Evolutionary conservation across 352 stramenopile species (phyloP).

Genomic region (Lagenidium sp.): DNA sequence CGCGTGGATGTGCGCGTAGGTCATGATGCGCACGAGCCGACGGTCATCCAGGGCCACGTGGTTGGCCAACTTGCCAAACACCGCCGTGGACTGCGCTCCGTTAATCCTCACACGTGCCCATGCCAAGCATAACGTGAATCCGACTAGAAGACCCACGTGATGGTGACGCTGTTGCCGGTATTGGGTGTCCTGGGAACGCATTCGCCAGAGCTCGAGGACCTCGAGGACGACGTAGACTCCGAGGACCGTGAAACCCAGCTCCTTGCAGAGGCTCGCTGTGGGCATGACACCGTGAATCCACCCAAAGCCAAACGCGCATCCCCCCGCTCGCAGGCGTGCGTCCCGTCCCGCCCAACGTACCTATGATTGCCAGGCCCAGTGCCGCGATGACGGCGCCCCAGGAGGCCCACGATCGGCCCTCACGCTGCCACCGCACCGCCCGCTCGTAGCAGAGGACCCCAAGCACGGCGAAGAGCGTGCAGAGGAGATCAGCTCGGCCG

Average conservation of each 20-base stretch:
- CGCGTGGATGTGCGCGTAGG: conserved; percentile 80
- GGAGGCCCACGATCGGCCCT: conserved; percentile 7
- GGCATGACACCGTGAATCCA: background rate
- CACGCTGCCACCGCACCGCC: conserved; percentile 10
- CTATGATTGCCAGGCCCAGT: background rate
- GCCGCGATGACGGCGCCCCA: background rate
- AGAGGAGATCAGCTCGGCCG: conserved; percentile 85
- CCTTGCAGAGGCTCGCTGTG: conserved; percentile 72
- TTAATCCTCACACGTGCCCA: conserved; percentile 54
- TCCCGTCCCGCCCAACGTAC: no score
- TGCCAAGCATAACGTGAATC: conserved; percentile 7
- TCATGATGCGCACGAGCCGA: conserved; percentile 33
- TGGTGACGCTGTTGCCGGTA: background rate
- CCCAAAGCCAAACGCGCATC: background rate
- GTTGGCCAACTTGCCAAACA: conserved; percentile 87
- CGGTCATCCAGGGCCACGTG: conserved; percentile 49
- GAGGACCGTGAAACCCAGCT: conserved; percentile 81
- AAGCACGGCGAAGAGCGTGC: conserved; percentile 48
- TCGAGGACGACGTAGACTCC: conserved; percentile 69
- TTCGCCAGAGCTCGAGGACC: no score
- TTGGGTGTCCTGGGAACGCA: no score
- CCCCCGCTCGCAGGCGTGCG: no score
- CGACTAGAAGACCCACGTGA: conserved; percentile 10
- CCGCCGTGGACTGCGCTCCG: conserved; percentile 42
- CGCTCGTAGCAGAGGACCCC: conserved; percentile 50